Percentiles rank a stretch among this genome's conserved stretches.
These are phyloP conservation scores for Kluyveromyces sp. DNA, from an alignment of 1,139 yeast species.

Conservation along the genomic window DNA sequence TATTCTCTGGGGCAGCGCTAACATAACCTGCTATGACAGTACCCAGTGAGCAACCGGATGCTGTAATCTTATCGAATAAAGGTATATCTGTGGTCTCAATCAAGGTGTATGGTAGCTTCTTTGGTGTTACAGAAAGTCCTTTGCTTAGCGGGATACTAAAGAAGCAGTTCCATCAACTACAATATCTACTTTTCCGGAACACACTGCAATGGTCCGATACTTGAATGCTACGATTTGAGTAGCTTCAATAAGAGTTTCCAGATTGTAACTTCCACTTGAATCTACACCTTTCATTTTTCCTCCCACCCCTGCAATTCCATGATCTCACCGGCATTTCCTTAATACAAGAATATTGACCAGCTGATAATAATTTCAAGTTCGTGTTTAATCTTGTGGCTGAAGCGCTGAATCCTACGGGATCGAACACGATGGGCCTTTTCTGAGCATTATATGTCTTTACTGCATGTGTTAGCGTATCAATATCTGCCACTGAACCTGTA, in stretches of 20 bases:
- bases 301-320: constrained; percentile 36
- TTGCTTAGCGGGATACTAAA: constrained; percentile 17
- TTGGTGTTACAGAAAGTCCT: constrained; percentile 21
- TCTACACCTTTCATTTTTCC: constrained; percentile 72
- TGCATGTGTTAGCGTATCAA: constrained; percentile 46
- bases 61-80: constrained; percentile 72
- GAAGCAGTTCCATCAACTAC: constrained; percentile 36
- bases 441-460: constrained; percentile 48
- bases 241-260: constrained; percentile 27
- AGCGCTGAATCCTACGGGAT: constrained; percentile 93
- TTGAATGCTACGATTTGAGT: constrained; percentile 49
- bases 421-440: constrained; percentile 64
- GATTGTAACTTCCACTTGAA: constrained; percentile 34
- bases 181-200: constrained; percentile 53
- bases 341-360: constrained; percentile 60
- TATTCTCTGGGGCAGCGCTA: constrained; percentile 35
- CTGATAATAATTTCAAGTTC: constrained; percentile 42
- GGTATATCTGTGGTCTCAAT: constrained; percentile 43
- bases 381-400: constrained; percentile 48
- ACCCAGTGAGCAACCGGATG: constrained; percentile 83
- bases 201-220: constrained; percentile 57
- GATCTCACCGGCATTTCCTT: constrained; percentile 85
- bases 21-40: constrained; percentile 58
- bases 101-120: constrained; percentile 24
- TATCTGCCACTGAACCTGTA: constrained; percentile 59